Base-by-base conservation (phyloP, 176 grass and related monocot species). In the Urochloa ruziziensis region DNA sequence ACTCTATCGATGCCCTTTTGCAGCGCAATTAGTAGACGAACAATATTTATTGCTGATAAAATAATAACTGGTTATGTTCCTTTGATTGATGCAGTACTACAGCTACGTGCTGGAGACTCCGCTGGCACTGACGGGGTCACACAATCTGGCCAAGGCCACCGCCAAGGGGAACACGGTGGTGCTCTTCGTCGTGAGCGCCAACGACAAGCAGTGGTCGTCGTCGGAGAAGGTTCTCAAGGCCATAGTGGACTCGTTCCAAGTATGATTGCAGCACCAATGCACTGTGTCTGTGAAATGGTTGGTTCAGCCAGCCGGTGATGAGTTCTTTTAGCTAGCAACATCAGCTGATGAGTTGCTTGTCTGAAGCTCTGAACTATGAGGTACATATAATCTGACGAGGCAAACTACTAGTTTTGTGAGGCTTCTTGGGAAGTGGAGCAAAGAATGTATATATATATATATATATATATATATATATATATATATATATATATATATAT, bases 91-190 rank as follows among this genome's bases (percentile, higher is more conserved):
- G 87, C 91, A 98, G 96, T 98, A 98, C 87, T 98, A 95, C 83
- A 95, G 66, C 73, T 98, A 98, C 58, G 91, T 85, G 85, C 15
- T 98, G 43, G 96, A 98, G 91, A 98, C 96, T 83, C 93, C 96
- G 24, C 78, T 98, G 77, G 96, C 93, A 0, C 86, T 92, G 44
- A 98, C 93, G 6, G 96, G 96, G 2, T 90, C 91, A 5, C 93
- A 98, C 88, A 98, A 98, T 78, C 82, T 98, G 72, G 91, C 96
- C 7, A 98, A 98, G 85, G 96, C 96, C n/a, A 95, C 96, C 67
- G 93, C 96, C 59, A 98, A 96, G 83, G 93, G 96, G 67, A 98
- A 19, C 74, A 98, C 91, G 11, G 96, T 98, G 77, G 82, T 98
- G 86, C 87, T 98, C 39, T 98, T 98, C 87, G 96, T 98, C 30